Evolutionary conservation across 805 yeast genomes (phyloP), one percentile per base, ranked within the genome.

Genomic region (Debaryomyces tyrocola): DNA sequence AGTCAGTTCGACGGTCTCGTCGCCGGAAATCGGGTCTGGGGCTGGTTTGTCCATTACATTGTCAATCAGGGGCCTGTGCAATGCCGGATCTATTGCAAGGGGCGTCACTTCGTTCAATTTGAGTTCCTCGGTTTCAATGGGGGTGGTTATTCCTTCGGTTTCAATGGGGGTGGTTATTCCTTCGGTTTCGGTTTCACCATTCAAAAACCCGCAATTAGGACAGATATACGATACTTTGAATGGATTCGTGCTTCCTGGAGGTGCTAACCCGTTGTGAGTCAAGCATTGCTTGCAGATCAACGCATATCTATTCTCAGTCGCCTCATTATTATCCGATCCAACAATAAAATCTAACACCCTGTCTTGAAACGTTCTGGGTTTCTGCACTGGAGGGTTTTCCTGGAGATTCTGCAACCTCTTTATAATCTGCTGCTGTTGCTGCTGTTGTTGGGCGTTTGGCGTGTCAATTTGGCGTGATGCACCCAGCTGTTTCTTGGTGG

Each of bases 191-290:
- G 43, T 49, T 20, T 44, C 40, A 2, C 74, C 75, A 48, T 73
- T 72, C 50, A 69, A 53, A 36, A 47, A 51, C 11, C 85, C 87
- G 64, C 96, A 87, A 18, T 65, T 64, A 7, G 90, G 87, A 66
- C 96, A 88, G 2, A 70, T 58, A 55, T 84, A 88, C 43, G 63
- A 66, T 7, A 86, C 80, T 4, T 62, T 57, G 2, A 54, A 56
- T 0, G 92, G 85, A 45, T 66, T 59, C 2, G 60, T 49, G 48
- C 75, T 67, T 6, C 85, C 85, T 1, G 87, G 90, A 4, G 90
- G 87, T 0, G 95, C 95, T 38, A 88, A 72, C 1, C 96, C 96
- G 58, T 89, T 88, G 63, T 88, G 95, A 14, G 72, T 73, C 18
- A 63, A 68, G 58, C 96, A 88, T n/a, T 73, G 66, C 15, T 58